These are phyloP conservation scores for Lasiodiplodia hormozganensis DNA, from an alignment of 2,329 filamentous ascomycete species.

Conservation along the genomic window DNA sequence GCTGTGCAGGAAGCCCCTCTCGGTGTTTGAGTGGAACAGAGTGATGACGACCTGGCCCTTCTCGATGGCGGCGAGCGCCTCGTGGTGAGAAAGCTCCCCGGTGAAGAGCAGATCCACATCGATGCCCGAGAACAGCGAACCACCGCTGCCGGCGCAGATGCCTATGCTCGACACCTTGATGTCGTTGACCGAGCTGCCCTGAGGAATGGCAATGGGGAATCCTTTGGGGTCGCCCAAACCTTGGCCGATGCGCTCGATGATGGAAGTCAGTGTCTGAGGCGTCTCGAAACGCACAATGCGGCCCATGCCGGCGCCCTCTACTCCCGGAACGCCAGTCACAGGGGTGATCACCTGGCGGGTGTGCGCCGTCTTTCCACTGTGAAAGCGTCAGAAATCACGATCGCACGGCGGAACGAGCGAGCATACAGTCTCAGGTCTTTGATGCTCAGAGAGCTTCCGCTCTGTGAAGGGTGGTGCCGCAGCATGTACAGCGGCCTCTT, in stretches of 20 bases:
- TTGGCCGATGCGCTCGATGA: constrained; percentile 68
- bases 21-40: constrained; percentile 92
- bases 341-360: constrained; percentile 62
- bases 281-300: constrained; percentile 63
- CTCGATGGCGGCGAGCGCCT: constrained; percentile 85
- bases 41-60: constrained; percentile 81
- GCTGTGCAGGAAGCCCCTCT: constrained; percentile 79
- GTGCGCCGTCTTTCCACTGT: constrained; percentile 44
- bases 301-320: constrained; percentile 64
- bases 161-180: constrained; percentile 73
- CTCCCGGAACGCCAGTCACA: constrained; percentile 36
- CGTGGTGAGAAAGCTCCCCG: constrained; percentile 92
- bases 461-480: constrained; percentile 57
- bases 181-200: constrained; percentile 60
- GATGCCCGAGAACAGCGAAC: constrained; percentile 72
- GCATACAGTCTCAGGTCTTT: constrained; percentile 24
- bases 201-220: constrained; percentile 69
- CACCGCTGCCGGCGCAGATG: constrained; percentile 89
- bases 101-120: constrained; percentile 84
- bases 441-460: constrained; percentile 27
- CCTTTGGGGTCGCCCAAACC: constrained; percentile 72
- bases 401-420: not conserved
- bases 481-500: constrained; percentile 47
- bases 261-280: constrained; percentile 59
- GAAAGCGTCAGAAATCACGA: not conserved